Base-by-base conservation (phyloP, 1,139 yeast genomes). In the Saccharomyces pastorianus region DNA sequence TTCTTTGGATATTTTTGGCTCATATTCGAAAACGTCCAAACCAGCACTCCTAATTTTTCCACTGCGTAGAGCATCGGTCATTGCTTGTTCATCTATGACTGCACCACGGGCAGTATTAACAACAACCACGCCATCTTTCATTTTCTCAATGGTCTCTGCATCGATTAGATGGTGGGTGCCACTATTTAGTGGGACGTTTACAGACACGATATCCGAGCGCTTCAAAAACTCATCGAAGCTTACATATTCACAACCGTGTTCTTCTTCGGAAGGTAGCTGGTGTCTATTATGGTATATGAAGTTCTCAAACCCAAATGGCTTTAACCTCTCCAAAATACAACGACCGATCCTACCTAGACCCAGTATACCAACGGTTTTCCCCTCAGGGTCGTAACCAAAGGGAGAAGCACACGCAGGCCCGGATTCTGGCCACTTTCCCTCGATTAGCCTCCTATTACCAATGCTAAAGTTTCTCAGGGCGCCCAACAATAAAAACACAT, bases 341-440 rank as follows among this genome's bases (percentile, higher is more conserved):
- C 84, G 76, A 46, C 93, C 95, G 66, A 85, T 85, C 38, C 89
- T 89, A 31, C 95, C 95, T 77, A 86, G 75, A 1, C 93, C 95
- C 51, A 85, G 70, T 46, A 85, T 80, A 32, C 91, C 91, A 38
- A 85, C 80, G 7, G 75, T 74, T 61, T 79, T 79, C 13, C 83
- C 83, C 55, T 73, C 77, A n/a, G 91, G 89, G 61, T 82, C 85
- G 59, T 77, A 74, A 11, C 84, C 84, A 48, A 77, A 70, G 29
- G 77, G 73, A 2, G 78, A 72, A 25, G 78, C 78, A 4, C 76
- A 80, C 54, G 64, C 63, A 25, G 66, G 63, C 6, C 74, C 73
- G 51, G 69, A 69, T 11, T 62, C 59, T 31, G 74, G 74, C 91
- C 93, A 88, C 53, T 77, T 71, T n/a, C 91, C 91, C 29, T 72